Base-by-base conservation (phyloP, 73 alveolate species). In the Blepharisma japonicum region DNA sequence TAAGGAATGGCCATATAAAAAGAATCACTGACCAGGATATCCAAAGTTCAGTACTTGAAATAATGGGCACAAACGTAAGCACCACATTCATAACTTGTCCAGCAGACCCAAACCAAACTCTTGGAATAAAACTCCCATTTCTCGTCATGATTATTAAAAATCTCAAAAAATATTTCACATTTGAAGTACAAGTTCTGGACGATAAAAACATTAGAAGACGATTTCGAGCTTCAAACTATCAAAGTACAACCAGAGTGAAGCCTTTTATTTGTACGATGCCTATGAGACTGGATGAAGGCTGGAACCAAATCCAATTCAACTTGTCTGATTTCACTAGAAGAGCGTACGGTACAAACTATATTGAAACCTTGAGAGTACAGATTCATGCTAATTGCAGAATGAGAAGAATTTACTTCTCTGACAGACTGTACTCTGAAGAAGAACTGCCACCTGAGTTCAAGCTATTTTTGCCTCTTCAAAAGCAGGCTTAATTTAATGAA, bases 241-340 rank as follows among this genome's bases (percentile, higher is more conserved):
- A 77, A 77, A 81, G 91, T 39, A 92, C 97, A 56, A 95, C 99
- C n/a, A 88, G 99, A 84, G 99, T 95, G 32, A 95, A 95, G 84
- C 99, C 99, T 42, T 95, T 95, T 88, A 95, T 95, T 82, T 95
- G 99, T 68, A 95, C 99, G 53, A 95, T 95, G 88, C 94, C 94
- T 53, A 87, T 87, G 94, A 87, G 88, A 84, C 45, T 87, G 76
- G 94, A 87, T 72, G 94, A 87, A 79, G 94, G 94, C 11, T 84
- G 91, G 94, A 87, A 87, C 78, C 81, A 87, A 84, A 87, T 87
- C 51, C 91, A 87, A 67, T 83, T 87, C 80, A 78, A 77, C 71
- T 56, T 87, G 66, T 82, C 86, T 84, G 94, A 87, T 87, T 87
- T 87, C 89, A 79, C 89, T 21, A 87, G 87, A 84, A 87, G 89